Percentiles rank a stretch among this genome's conserved stretches.
These are phyloP conservation scores for Xanthoceras sorbifolium DNA, from an alignment of 345 rosid genomes.

Conservation along the genomic window DNA sequence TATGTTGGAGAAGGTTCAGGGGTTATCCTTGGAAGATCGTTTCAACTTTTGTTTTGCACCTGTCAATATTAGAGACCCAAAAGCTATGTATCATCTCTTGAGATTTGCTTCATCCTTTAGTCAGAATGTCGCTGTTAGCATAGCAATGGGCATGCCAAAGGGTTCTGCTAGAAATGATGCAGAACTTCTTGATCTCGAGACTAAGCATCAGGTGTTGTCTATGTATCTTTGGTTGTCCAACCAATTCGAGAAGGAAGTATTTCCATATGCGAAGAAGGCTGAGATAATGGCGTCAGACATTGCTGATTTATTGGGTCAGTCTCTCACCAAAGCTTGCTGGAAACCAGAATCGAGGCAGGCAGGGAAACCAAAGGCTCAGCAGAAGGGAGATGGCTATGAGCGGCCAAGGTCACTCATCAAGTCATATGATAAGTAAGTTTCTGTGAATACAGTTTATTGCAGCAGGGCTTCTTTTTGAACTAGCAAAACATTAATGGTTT, in stretches of 20 bases:
- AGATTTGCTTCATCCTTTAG: slow-evolving; percentile 74
- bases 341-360: slow-evolving; percentile 66
- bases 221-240: slow-evolving; percentile 92
- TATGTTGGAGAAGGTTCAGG: slow-evolving; percentile 83
- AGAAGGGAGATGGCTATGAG: slow-evolving; percentile 48
- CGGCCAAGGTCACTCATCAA: slow-evolving; percentile 66
- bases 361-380: slow-evolving; percentile 41
- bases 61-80: slow-evolving; percentile 85
- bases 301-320: slow-evolving; percentile 81
- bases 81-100: slow-evolving; percentile 81
- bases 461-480: not conserved
- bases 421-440: slow-evolving; percentile 43
- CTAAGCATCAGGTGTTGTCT: slow-evolving; percentile 80
- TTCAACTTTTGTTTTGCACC: slow-evolving; percentile 98
- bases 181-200: slow-evolving; percentile 84
- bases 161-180: slow-evolving; percentile 79
- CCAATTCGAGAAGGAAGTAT: slow-evolving; percentile 70
- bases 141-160: slow-evolving; percentile 93
- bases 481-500: not conserved
- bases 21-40: slow-evolving; percentile 79
- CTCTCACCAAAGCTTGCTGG: slow-evolving; percentile 72
- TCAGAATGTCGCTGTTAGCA: slow-evolving; percentile 63
- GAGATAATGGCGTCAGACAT: slow-evolving; percentile 83
- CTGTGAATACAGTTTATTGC: no score
- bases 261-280: slow-evolving; percentile 71